phyloP scores from a whole-genome alignment of 2,329 filamentous ascomycete genomes.

The Aureobasidium uvarum region DNA sequence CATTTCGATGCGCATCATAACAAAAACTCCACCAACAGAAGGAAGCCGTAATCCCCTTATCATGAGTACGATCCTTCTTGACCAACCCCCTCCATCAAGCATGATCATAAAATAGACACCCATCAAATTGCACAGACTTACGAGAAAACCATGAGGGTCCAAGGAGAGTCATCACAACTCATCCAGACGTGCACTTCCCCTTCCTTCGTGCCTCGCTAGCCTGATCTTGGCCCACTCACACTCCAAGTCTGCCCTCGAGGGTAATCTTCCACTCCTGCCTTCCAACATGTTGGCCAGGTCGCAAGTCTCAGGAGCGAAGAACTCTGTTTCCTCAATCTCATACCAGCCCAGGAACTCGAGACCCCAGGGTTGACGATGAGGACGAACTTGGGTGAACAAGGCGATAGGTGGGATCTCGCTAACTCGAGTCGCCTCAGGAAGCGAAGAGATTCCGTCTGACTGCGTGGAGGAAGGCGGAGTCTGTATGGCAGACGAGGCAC shows the following conservation, averaged over 20 bases:
- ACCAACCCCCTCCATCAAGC: neutral
- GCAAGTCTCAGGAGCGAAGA: neutral
- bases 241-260: neutral
- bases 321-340: neutral
- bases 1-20: neutral
- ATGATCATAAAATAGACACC: no score
- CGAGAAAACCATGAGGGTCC: no score
- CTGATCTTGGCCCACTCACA: neutral
- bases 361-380: neutral
- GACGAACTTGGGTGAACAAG: neutral
- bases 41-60: neutral
- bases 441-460: neutral
- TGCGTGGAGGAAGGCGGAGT: neutral
- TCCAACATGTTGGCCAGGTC: neutral
- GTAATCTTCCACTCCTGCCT: neutral
- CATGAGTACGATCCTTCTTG: no score
- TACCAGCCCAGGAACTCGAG: neutral
- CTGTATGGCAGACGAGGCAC: neutral
- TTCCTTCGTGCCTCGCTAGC: neutral
- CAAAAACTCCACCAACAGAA: neutral
- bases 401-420: neutral
- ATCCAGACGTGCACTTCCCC: neutral
- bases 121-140: no score
- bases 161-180: neutral
- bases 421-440: neutral